A percentile compares a stretch with the other conserved stretches of the same genome.
Evolutionary conservation across 768 basidiomycete species (phyloP).

Genomic region (Chalciporus sphaerocephalus): DNA sequence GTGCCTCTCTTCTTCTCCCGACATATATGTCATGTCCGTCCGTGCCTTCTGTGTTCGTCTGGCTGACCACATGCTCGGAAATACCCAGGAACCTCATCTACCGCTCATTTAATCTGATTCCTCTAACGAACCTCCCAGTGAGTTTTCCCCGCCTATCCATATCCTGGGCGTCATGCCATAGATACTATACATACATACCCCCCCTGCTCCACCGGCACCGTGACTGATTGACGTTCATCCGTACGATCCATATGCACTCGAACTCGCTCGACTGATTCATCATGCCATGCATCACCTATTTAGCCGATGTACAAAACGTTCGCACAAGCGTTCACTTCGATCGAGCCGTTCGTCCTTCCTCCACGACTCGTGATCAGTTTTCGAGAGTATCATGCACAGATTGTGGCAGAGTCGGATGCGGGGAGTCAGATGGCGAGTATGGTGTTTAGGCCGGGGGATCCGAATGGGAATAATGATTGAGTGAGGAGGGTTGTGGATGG

Average conservation of each 20-base stretch:
- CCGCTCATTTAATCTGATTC: neutral
- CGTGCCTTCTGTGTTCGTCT: too few species aligned
- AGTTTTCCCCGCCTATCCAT: neutral
- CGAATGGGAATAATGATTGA: neutral
- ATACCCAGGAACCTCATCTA: neutral
- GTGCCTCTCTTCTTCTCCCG: neutral
- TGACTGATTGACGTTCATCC: too few species aligned
- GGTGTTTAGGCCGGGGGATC: constrained; percentile 1
- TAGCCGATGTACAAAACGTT: neutral
- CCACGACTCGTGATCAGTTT: constrained; percentile 10
- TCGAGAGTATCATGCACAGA: constrained; percentile 1
- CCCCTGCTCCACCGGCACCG: too few species aligned
- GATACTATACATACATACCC: too few species aligned
- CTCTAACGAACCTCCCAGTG: neutral
- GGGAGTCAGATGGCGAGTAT: constrained; percentile 4
- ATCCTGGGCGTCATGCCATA: too few species aligned
- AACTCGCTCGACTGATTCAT: too few species aligned
- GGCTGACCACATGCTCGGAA: neutral
- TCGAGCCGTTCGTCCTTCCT: constrained; percentile 7
- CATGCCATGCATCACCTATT: neutral
- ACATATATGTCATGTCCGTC: too few species aligned
- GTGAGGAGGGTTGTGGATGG: too few species aligned
- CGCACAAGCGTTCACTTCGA: neutral
- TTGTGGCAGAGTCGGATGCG: constrained; percentile 1
- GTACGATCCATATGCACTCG: too few species aligned